These are phyloP conservation scores for Ampelocalamus luodianensis DNA, from an alignment of 176 grass and related monocot genomes.

Conservation along the genomic window DNA sequence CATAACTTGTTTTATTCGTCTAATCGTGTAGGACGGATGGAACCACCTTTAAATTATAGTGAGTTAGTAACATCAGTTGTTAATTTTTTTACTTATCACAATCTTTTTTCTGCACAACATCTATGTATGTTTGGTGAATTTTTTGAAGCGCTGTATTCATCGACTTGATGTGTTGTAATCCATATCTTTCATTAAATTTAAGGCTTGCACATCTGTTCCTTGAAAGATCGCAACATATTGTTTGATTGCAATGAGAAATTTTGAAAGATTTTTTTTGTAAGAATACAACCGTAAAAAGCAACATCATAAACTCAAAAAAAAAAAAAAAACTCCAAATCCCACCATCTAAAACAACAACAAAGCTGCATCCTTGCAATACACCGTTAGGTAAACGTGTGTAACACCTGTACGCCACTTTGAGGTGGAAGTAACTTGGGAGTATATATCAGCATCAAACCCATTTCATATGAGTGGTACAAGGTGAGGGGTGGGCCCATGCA, in stretches of 20 bases:
- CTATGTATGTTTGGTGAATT: not conserved
- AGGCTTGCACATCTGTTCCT: not conserved
- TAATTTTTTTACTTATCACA: no score
- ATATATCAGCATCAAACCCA: conserved; percentile 25
- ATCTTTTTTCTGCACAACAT: not conserved
- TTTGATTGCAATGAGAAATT: not conserved
- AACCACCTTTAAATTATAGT: not conserved
- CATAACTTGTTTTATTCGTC: not conserved
- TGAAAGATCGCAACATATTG: not conserved
- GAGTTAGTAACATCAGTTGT: no score
- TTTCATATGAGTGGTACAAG: conserved; percentile 19
- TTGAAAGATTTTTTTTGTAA: not conserved
- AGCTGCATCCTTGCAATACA: not conserved
- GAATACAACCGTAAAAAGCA: not conserved
- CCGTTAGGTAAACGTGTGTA: not conserved
- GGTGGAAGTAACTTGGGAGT: conserved; percentile 9
- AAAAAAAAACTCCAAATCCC: not conserved
- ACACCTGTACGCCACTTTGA: not conserved
- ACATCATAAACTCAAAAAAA: not conserved
- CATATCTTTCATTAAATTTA: not conserved
- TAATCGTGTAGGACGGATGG: not conserved
- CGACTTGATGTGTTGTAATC: not conserved
- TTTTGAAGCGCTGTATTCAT: no score
- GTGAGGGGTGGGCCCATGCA: conserved; percentile 37
- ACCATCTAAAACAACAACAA: no score